Conservation (phyloP, 257 asterid species). For the Thymus quinquecostatus region DNA sequence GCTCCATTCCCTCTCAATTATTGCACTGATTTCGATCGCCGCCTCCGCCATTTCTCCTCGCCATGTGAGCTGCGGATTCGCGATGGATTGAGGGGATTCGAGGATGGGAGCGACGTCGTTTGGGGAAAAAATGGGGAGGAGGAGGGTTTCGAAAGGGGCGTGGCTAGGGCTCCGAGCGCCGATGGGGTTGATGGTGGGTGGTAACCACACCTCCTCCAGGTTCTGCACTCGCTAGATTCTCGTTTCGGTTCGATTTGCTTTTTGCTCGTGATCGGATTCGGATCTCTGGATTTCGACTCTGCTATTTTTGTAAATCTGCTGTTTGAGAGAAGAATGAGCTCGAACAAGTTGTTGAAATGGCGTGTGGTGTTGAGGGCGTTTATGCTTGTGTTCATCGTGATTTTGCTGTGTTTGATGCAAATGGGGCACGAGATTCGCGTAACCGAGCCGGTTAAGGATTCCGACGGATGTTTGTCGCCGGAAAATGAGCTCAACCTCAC, state of each 20-base stretch:
- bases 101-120: slow-evolving; percentile 43
- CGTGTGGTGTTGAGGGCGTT: slow-evolving; percentile 60
- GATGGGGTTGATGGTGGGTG: slow-evolving; percentile 88
- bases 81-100: slow-evolving; percentile 34
- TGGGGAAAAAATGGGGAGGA: slow-evolving; percentile 46
- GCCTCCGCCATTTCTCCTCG: background rate
- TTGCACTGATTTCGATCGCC: background rate
- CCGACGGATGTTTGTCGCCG: slow-evolving; percentile 54
- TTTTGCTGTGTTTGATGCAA: slow-evolving; percentile 51
- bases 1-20: slow-evolving; percentile 17
- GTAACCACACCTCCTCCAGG: slow-evolving; percentile 97
- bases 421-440: slow-evolving; percentile 50
- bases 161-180: slow-evolving; percentile 73
- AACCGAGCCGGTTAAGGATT: slow-evolving; percentile 40
- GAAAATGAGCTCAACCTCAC: slow-evolving; percentile 27
- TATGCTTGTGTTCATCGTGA: slow-evolving; percentile 55
- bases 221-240: slow-evolving; percentile 81
- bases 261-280: slow-evolving; percentile 16
- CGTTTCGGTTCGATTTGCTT: slow-evolving; percentile 23
- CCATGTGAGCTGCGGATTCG: slow-evolving; percentile 31
- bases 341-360: slow-evolving; percentile 53
- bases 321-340: slow-evolving; percentile 42
- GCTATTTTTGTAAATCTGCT: slow-evolving; percentile 39
- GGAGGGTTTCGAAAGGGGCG: slow-evolving; percentile 55
- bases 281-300: slow-evolving; percentile 29